Base-by-base conservation (phyloP, 352 stramenopile genomes). In the Globisporangium nunn region DNA sequence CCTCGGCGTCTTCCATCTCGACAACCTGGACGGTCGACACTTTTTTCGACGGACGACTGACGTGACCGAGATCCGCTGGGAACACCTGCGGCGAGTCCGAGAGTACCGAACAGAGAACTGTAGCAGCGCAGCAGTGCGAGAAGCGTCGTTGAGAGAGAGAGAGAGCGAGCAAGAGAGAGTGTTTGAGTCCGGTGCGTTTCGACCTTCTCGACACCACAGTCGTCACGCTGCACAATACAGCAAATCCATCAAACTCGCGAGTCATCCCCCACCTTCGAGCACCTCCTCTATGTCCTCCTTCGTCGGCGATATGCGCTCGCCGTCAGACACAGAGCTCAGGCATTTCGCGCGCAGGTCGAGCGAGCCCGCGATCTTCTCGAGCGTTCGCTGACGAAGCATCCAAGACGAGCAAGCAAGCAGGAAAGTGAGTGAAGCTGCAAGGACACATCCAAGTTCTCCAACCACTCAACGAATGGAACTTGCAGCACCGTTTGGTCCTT, bases 271-370 rank as follows among this genome's bases (percentile, higher is more conserved):
- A 88, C 78, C 72, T 41, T 82, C 63, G 12, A 86, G 61, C 5
- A 85, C 68, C 8, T 76, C 67, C 31, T 83, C 69, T 73, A 87
- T 87, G 56, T 88, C 77, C n/a, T 85, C 77, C 47, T 84, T 84
- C 15, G 74, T 82, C 7, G 77, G 79, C 6, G 74, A 56, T 23
- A 62, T 67, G n/a, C 58, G 64, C 48, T 85, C 66, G 31, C 60
- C 79, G 47, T 87, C 75, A 12, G 10, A 18, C 4, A 90, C 71
- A 0, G 75, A 76, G 58, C 73, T 88, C 31, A 88, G 61, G 55
- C 66, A 71, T 33, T 76, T 81, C 12, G 72, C 67, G 5, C 79
- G 75, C 53, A 79, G 54, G n/a, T 85, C 76, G n/a, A 83, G 29
- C 14, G 75, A 65, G 18, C 70, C 65, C 10, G 67, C 72, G 5